Evolutionary conservation across 495 filamentous ascomycete species (phyloP), one percentile per base, ranked within the genome.

Genomic region (Neurospora cerealis): DNA sequence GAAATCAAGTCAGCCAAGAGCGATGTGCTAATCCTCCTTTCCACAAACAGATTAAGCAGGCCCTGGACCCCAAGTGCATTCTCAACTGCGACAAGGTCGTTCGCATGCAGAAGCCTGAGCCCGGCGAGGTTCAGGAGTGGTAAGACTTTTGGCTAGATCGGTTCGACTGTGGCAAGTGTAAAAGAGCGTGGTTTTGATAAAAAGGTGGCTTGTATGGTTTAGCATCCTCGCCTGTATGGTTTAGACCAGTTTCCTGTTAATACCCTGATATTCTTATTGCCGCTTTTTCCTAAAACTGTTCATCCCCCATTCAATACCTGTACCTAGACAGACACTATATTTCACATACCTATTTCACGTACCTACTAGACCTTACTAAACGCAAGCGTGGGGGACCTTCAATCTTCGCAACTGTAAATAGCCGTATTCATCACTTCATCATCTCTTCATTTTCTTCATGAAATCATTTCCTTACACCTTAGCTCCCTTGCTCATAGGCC

Each of bases 71-170:
- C 1, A 85, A 92, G 41, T 93, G 90, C 80, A 81, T 95, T 42
- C 83, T 95, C 41, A 95, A 95, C 78, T 91, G 89, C 76, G 93
- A 95, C 81, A 95, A 95, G 85, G 87, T 95, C 70, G 86, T 95
- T 15, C 85, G 93, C 44, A 81, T 89, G 42, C 82, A 91, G 77
- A 85, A 83, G 71, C 84, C 85, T n/a, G 83, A 80, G 74, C 73
- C 80, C 0, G 87, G 86, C 19, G 87, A 89, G 82, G 80, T 89
- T 32, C 44, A 81, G 10, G 82, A 85, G 77, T 88, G 86, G 86
- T 89, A 62, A 81, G 44, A 46, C 74, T 71, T 19, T 42, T 1
- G 40, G n/a, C 17, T 34, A 62, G 13, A 32, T 7, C 15, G 24
- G 6, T 24, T 62, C 13, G 54, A 62, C 54, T 62, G 24, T 32